Percentiles rank a stretch among this genome's conserved stretches.
These are phyloP conservation scores for Scutellaria baicalensis DNA, from an alignment of 257 asterid genomes.

Conservation along the genomic window DNA sequence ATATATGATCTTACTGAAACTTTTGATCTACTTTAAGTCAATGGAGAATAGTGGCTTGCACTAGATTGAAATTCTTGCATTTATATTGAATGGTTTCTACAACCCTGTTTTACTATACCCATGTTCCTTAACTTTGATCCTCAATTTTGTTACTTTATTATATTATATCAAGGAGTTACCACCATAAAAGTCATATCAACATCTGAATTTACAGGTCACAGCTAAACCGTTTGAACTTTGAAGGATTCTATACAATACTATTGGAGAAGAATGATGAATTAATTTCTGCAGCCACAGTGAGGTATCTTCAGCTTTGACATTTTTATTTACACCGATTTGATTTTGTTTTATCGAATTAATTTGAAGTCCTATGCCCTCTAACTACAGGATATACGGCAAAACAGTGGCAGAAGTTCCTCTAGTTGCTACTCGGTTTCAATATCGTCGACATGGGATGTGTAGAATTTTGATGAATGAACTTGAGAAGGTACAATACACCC, in stretches of 20 bases:
- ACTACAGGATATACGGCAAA: conserved; percentile 66
- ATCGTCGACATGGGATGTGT: conserved; percentile 94
- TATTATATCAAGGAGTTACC: not conserved
- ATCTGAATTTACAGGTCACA: conserved; percentile 58
- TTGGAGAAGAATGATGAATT: conserved; percentile 71
- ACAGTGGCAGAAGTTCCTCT: conserved; percentile 91
- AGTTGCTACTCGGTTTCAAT: conserved; percentile 74
- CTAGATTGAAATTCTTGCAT: not conserved
- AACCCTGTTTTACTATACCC: not conserved
- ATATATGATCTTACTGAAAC: not conserved
- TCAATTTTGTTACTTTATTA: not conserved
- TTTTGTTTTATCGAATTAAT: not conserved
- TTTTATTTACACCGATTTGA: conserved; percentile 2
- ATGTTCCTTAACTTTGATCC: not conserved
- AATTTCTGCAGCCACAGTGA: conserved; percentile 65
- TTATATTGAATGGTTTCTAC: not conserved
- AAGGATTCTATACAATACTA: conserved; percentile 72
- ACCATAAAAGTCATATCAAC: not conserved
- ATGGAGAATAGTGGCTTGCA: not conserved
- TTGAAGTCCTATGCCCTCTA: conserved; percentile 2
- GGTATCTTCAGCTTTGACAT: conserved; percentile 36
- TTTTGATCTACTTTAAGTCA: not conserved
- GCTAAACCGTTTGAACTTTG: conserved; percentile 69
- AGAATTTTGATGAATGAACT: conserved; percentile 78
- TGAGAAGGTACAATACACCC: conserved; percentile 53